Evolutionary conservation across 2,329 filamentous ascomycete genomes (phyloP), one percentile per base, ranked within the genome.

Genomic region (Penicillium concentricum): DNA sequence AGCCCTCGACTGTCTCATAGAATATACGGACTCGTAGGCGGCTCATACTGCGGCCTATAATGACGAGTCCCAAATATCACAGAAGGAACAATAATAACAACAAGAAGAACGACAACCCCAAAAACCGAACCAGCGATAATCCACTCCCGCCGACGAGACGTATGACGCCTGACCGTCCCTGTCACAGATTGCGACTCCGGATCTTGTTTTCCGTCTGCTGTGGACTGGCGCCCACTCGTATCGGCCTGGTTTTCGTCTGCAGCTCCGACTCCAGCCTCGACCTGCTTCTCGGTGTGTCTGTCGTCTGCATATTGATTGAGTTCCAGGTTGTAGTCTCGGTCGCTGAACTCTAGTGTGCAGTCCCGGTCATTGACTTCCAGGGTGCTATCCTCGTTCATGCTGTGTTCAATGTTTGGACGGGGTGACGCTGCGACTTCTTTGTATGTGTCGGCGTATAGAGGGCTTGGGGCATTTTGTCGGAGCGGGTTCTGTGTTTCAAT

Each of bases 81-180:
- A 18, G 54, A 52, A 26, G 54, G 54, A 22, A 56, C 54, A 47
- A 56, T 56, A 5, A 56, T 52, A 26, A 56, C 42, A 42, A 52
- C 42, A n/a, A 56, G 42, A 34, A 56, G 18, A 35, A 56, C 28
- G 24, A 56, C 20, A 34, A 18, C 42, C 12, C 42, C 54, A 34
- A 56, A 18, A 26, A 32, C 35, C 7, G 42, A 51, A 32, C 48
- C 41, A 6, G 37, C 10, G 16, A 56, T 46, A n/a, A 56, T 37
- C 54, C 54, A 56, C 26, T 56, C 41, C 7, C 48, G 34, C 20
- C 48, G 42, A 52, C 22, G 48, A 30, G 42, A 35, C 32, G 10
- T 52, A 10, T 20, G 54, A 18, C 54, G 41, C 34, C 16, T 46
- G n/a, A 56, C 54, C n/a, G 54, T 52, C 13, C 42, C 48, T 12